These are phyloP conservation scores for Ormosia semicastrata DNA, from an alignment of 306 rosid species.

Conservation along the genomic window DNA sequence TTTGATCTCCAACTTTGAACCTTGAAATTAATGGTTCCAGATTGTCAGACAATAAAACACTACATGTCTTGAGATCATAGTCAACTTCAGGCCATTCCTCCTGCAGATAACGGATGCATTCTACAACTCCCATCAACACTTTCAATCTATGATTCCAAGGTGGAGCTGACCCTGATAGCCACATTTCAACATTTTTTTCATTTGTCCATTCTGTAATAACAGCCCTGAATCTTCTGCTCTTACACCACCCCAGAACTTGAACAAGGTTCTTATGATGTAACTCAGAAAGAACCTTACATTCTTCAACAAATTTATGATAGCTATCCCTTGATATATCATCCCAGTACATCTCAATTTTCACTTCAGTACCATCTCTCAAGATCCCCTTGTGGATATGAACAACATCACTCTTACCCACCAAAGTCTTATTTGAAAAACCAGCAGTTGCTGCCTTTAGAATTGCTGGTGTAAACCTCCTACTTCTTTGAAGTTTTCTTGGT, in stretches of 20 bases:
- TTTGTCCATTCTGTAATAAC: conserved; percentile 52
- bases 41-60: conserved; percentile 46
- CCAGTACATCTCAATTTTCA: conserved; percentile 62
- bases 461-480: conserved; percentile 45
- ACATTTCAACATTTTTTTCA: conserved; percentile 46
- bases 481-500: conserved; percentile 42
- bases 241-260: conserved; percentile 63
- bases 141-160: conserved; percentile 62
- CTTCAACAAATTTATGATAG: conserved; percentile 36
- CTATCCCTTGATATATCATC: conserved; percentile 39
- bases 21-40: conserved; percentile 58
- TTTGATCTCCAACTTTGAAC: conserved; percentile 55
- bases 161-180: conserved; percentile 49
- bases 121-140: conserved; percentile 52
- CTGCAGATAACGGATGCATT: conserved; percentile 55
- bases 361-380: conserved; percentile 55
- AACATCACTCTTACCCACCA: conserved; percentile 55
- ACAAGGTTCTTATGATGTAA: conserved; percentile 58
- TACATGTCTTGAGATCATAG: conserved; percentile 58
- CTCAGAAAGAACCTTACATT: conserved; percentile 49
- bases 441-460: conserved; percentile 59
- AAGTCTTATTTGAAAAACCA: conserved; percentile 43
- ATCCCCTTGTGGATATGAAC: conserved; percentile 61
- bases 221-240: conserved; percentile 49
- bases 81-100: conserved; percentile 70